Evolutionary conservation across 1,284 basidiomycete genomes (phyloP).

Genomic region (Meira miltonrushii): DNA sequence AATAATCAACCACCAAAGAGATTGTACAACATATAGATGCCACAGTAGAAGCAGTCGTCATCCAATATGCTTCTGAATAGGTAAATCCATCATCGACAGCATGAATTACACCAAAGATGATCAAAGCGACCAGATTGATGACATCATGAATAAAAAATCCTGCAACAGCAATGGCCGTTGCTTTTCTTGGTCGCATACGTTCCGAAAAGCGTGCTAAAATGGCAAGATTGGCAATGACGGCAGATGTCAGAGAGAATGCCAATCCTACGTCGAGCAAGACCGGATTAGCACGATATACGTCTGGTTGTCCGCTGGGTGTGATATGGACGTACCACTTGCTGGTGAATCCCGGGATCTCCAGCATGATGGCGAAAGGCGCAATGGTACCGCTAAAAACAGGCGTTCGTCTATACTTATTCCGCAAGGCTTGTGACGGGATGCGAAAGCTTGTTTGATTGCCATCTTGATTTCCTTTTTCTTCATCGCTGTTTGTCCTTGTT

Average conservation of each 20-base stretch:
- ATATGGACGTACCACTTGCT: conserved; percentile 39
- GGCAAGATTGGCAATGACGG: conserved; percentile 65
- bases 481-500: neutral
- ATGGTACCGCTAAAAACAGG: conserved; percentile 60
- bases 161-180: conserved; percentile 64
- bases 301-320: conserved; percentile 11
- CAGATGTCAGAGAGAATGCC: conserved; percentile 65
- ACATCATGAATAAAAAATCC: conserved; percentile 62
- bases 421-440: neutral
- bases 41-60: conserved; percentile 70
- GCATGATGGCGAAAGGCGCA: conserved; percentile 70
- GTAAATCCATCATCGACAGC: conserved; percentile 61
- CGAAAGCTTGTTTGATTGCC: neutral
- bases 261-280: conserved; percentile 63
- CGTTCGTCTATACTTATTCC: conserved; percentile 16
- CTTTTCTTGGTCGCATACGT: conserved; percentile 44
- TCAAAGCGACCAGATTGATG: conserved; percentile 65
- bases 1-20: conserved; percentile 63
- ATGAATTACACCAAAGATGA: conserved; percentile 64
- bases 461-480: conserved; percentile 1
- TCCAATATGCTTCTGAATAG: conserved; percentile 63
- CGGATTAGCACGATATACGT: conserved; percentile 32
- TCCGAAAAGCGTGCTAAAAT: conserved; percentile 68
- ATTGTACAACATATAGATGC: conserved; percentile 66
- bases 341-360: conserved; percentile 57